phyloP scores from a whole-genome alignment of 176 grass and related monocot species.

The Rhynchospora pubera region DNA sequence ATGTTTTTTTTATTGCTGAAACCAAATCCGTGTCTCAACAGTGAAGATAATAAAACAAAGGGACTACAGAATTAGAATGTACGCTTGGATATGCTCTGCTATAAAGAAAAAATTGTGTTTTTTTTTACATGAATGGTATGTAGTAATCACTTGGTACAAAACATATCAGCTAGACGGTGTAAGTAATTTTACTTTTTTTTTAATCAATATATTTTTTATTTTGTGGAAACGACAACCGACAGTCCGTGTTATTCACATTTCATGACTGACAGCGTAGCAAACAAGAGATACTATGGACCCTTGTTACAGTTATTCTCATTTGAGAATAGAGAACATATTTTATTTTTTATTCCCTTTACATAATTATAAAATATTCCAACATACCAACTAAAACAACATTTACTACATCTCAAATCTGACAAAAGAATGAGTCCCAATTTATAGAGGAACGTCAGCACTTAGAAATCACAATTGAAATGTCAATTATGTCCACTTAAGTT shows the following conservation, averaged over 20 bases:
- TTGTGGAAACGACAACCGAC: too few species aligned
- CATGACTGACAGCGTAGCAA: background rate
- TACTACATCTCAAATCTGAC: too few species aligned
- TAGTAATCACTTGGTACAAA: background rate
- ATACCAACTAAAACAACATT: too few species aligned
- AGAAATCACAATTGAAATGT: too few species aligned
- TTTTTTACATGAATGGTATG: background rate
- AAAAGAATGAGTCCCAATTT: too few species aligned
- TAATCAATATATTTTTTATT: background rate
- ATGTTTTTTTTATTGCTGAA: background rate
- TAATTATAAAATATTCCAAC: too few species aligned
- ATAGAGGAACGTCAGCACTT: too few species aligned
- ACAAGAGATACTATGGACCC: background rate
- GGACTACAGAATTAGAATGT: background rate
- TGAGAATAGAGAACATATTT: background rate
- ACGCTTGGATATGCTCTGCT: background rate
- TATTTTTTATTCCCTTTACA: too few species aligned
- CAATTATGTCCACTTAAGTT: too few species aligned
- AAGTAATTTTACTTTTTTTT: background rate
- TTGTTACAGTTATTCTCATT: background rate
- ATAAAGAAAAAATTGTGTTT: background rate
- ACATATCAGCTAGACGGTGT: background rate
- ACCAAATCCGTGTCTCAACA: background rate
- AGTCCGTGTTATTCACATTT: background rate
- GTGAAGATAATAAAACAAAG: background rate